Evolutionary conservation across 1,139 yeast species (phyloP).

Genomic region (Yamadazyma sp.): DNA sequence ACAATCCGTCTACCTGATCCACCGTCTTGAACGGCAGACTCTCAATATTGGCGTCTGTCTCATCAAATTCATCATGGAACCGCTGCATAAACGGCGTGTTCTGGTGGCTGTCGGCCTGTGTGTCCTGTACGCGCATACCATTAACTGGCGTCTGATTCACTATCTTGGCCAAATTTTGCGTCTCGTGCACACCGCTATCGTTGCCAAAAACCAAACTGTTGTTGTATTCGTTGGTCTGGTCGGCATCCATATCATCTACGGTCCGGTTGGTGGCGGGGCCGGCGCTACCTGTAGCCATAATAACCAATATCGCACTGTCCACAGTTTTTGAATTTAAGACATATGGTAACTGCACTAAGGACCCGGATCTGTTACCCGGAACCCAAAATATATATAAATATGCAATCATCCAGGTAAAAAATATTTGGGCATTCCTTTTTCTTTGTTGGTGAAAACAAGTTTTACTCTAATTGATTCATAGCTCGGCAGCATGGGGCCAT

Average conservation of each 20-base stretch:
- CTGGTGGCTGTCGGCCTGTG: neutral
- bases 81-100: constrained; percentile 1
- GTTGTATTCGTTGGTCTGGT: constrained; percentile 15
- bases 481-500: no score
- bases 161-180: constrained; percentile 7
- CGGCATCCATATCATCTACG: constrained; percentile 5
- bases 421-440: no score
- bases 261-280: neutral
- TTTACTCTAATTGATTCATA: no score
- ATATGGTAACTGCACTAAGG: no score
- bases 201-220: constrained; percentile 25
- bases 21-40: neutral
- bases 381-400: no score
- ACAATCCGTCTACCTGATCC: no score
- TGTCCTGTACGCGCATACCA: constrained; percentile 1
- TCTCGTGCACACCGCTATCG: constrained; percentile 11
- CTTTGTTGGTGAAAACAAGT: no score
- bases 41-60: constrained; percentile 1
- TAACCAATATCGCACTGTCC: neutral
- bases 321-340: no score
- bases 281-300: neutral
- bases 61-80: constrained; percentile 4
- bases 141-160: neutral
- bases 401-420: no score
- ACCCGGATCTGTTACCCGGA: no score